Evolutionary conservation across 805 yeast genomes (phyloP), one percentile per base, ranked within the genome.

Genomic region (Cyberlindnera suaveolens): DNA sequence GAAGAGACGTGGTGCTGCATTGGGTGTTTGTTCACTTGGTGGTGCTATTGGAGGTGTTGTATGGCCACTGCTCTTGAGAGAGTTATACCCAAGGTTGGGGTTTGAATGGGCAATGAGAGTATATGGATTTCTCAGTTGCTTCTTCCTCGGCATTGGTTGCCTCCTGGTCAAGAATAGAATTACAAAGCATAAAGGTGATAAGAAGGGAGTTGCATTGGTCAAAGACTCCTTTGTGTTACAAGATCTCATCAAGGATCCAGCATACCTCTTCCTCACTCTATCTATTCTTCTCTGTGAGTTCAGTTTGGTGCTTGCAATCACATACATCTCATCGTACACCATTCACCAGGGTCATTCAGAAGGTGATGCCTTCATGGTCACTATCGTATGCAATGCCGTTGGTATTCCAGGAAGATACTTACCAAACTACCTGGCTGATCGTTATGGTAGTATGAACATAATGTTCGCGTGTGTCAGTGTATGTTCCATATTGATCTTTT

Each of bases 251-350:
- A 40, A 36, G 6, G 46, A 19, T 45, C 67, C 1, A 70, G 73
- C 15, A 65, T 72, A 8, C 61, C 69, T 34, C 58, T 69, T 44
- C 63, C 71, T 38, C 78, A 75, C 56, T 50, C 71, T 41, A 3
- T 33, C 48, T 14, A 47, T 47, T 17, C 18, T 47, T n/a, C 31
- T 47, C 7, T 42, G 48, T 11, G 51, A 47, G 37, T 47, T 47
- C 34, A 63, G 74, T 5, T 56, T 75, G 19, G 57, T 72, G 38
- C 57, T 70, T 27, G 67, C 70, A 3, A 50, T 68, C 10, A 75
- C 81, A 5, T 77, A 72, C 51, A 61, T 71, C 45, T 68, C 79
- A 3, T 72, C 81, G 2, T 78, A 71, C 50, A 71, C 79, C 1
- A 52, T 71, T 23, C 65, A 66, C 8, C 59, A 62, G 34, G 81